A percentile compares a stretch with the other conserved stretches of the same genome.
These are phyloP conservation scores for Rhinocladiella similis DNA, from an alignment of 2,329 filamentous ascomycete species.

Conservation along the genomic window DNA sequence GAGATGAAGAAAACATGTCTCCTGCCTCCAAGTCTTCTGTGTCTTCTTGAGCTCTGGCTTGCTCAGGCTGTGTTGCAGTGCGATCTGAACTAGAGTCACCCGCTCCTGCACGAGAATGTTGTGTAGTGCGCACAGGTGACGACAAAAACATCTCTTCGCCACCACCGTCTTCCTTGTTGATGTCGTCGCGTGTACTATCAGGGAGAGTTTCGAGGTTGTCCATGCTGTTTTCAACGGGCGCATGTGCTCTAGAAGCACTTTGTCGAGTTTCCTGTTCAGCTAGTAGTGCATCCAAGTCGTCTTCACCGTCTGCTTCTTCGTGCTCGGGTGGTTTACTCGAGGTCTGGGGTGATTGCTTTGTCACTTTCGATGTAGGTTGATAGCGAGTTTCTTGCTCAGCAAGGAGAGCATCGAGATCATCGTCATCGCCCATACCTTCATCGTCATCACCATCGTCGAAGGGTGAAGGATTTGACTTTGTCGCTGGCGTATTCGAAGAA, in stretches of 20 bases:
- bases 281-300: slow-evolving; percentile 14
- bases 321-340: no score
- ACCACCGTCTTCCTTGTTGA: not conserved
- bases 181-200: not conserved
- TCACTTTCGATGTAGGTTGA: no score
- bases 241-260: not conserved
- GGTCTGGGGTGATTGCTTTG: no score
- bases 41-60: not conserved
- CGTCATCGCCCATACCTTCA: slow-evolving; percentile 12
- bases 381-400: slow-evolving; percentile 16
- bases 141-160: slow-evolving; percentile 23
- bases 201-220: not conserved
- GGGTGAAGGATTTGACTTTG: slow-evolving; percentile 1
- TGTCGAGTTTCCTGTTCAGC: slow-evolving; percentile 12
- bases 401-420: slow-evolving; percentile 19
- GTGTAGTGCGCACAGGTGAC: slow-evolving; percentile 15
- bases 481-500: no score
- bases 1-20: slow-evolving; percentile 25
- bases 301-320: slow-evolving; percentile 3
- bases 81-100: not conserved
- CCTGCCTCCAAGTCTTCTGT: slow-evolving; percentile 13
- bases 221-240: not conserved
- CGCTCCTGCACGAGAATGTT: not conserved
- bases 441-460: slow-evolving; percentile 16
- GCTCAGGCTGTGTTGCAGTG: slow-evolving; percentile 1